Evolutionary conservation across 2,329 filamentous ascomycete species (phyloP), one percentile per base, ranked within the genome.

Genomic region (Metarhizium anisopliae): DNA sequence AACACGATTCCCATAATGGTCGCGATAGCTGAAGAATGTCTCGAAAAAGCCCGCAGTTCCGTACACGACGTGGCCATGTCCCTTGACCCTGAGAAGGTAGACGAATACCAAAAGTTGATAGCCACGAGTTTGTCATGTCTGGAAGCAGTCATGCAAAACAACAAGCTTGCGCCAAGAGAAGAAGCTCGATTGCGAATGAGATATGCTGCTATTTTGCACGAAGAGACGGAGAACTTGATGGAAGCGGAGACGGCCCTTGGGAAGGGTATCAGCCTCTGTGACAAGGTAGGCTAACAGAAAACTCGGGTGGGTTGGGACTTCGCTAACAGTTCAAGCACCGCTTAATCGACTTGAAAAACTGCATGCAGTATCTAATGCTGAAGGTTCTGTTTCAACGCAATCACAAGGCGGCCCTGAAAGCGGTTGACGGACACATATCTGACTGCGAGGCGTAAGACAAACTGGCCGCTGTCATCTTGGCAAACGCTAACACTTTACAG

Each of bases 181-280:
- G 88, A 92, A 67, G 88, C 86, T 10, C 81, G 80, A 55, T 72
- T 90, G 53, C 80, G 86, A 32, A 69, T 92, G 47, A 79, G 86
- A 63, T 90, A 91, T 69, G 87, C 87, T 2, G 83, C 80, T 38
- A 73, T 92, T 6, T 69, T 93, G 29, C 79, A 84, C 42, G 84
- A 90, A 59, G 89, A 93, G 70, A 92, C 88, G 2, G 85, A 89
- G 38, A 91, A 91, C 60, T 73, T 84, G 11, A 84, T 83, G 72
- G 84, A 89, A 62, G 85, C 86, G 1, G 88, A 92, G 68, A 86
- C 84, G 13, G 77, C 84, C 3, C 69, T 93, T 56, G 85, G 81
- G 45, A 89, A 89, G 68, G 87, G 86, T 6, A 84, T 89, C 55
- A 79, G 82, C 2, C 73, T 88, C 2, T 89, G 85, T 62, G 84